phyloP scores from a whole-genome alignment of 2,329 filamentous ascomycete genomes.

The Neonectria sp. region DNA sequence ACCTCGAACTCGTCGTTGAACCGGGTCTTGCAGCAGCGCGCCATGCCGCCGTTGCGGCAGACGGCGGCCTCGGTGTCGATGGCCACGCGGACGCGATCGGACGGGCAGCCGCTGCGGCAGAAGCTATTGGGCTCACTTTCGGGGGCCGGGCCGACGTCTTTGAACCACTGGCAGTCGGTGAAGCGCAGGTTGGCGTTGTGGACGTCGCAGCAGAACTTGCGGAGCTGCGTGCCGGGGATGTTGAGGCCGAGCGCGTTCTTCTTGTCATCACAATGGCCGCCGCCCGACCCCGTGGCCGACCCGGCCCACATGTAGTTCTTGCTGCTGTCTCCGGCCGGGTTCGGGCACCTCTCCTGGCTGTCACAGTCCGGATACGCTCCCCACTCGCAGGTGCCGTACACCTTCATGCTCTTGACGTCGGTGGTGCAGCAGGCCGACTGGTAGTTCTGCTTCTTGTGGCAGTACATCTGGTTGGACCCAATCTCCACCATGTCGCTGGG shows the following conservation, averaged over 20 bases:
- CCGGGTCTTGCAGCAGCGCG: constrained; percentile 16
- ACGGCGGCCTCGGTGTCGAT: constrained; percentile 12
- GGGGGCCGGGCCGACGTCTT: constrained; percentile 10
- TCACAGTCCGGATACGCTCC: constrained; percentile 28
- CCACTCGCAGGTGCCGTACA: constrained; percentile 26
- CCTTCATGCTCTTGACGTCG: constrained; percentile 22
- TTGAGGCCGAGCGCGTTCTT: constrained; percentile 5
- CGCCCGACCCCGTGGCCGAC: constrained; percentile 14
- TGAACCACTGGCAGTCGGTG: constrained; percentile 16
- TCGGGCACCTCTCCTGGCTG: constrained; percentile 10
- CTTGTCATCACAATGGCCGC: constrained; percentile 12
- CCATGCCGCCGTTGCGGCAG: constrained; percentile 1
- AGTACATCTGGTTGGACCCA: constrained; percentile 24
- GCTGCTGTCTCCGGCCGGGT: constrained; percentile 8
- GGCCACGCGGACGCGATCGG: constrained; percentile 29
- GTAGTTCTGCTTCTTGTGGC: constrained; percentile 12
- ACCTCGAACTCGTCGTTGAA: constrained; percentile 16
- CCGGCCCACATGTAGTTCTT: neutral
- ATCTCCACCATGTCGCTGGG: constrained; percentile 24
- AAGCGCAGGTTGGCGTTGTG: constrained; percentile 15
- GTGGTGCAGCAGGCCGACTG: constrained; percentile 29
- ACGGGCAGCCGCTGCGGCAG: constrained; percentile 27
- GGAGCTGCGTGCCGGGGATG: constrained; percentile 14
- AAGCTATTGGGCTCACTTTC: neutral
- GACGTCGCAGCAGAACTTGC: constrained; percentile 23